A percentile compares a stretch with the other conserved stretches of the same genome.
phyloP scores from a whole-genome alignment of 2,329 filamentous ascomycete genomes.

The Cercospora sojina region DNA sequence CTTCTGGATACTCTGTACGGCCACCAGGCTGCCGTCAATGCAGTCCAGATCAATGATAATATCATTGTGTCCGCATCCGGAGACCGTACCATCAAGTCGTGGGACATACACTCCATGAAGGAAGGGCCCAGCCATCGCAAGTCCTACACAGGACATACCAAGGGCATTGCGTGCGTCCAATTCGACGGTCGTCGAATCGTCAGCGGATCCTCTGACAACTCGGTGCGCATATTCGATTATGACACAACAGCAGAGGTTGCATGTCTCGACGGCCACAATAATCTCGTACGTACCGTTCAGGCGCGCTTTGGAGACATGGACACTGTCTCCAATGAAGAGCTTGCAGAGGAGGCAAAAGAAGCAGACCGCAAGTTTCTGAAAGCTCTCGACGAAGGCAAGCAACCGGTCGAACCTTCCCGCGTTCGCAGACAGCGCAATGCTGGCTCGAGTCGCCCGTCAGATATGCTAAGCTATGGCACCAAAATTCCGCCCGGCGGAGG shows the following conservation, averaged over 20 bases:
- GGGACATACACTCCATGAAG: conserved; percentile 81
- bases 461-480: conserved; percentile 77
- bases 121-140: conserved; percentile 40
- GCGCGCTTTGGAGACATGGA: conserved; percentile 89
- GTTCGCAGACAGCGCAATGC: conserved; percentile 55
- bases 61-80: conserved; percentile 94
- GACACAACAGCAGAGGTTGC: conserved; percentile 84
- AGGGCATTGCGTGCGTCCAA: conserved; percentile 96
- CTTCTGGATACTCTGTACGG: conserved; percentile 78
- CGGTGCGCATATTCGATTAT: conserved; percentile 91
- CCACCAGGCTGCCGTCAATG: conserved; percentile 90
- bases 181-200: conserved; percentile 92
- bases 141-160: conserved; percentile 77
- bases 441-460: conserved; percentile 70
- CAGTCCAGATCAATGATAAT: conserved; percentile 81
- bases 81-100: conserved; percentile 89
- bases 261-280: conserved; percentile 75
- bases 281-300: conserved; percentile 90
- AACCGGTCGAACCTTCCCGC: conserved; percentile 35
- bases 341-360: conserved; percentile 68
- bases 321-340: conserved; percentile 68
- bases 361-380: conserved; percentile 73
- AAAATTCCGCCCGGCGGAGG: conserved; percentile 89
- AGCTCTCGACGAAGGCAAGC: conserved; percentile 50
- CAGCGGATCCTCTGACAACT: conserved; percentile 93